Conservation (phyloP, 1,284 basidiomycete species). For the Butyriboletus appendiculatus region DNA sequence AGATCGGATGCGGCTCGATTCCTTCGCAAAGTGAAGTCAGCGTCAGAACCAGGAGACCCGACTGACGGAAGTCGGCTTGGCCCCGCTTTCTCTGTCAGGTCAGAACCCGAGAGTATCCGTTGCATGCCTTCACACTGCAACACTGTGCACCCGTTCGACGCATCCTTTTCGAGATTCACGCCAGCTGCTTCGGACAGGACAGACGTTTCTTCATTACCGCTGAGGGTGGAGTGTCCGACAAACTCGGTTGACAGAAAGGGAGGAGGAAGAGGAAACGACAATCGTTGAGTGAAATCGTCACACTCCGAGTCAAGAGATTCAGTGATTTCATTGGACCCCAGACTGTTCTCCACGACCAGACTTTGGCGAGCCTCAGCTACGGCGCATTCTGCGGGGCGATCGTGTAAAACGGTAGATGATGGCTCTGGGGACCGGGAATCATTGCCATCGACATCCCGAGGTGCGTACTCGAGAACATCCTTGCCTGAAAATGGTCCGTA, state of each 20-base stretch:
- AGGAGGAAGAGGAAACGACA: constrained; percentile 26
- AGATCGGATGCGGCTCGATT: constrained; percentile 33
- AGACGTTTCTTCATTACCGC: background rate
- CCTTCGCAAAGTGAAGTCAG: constrained; percentile 18
- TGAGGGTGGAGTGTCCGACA: constrained; percentile 3
- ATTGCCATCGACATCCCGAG: background rate
- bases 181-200: background rate
- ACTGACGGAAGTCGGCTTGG: constrained; percentile 5
- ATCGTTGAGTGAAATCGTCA: constrained; percentile 5
- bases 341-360: background rate
- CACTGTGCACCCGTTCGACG: background rate
- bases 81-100: constrained; percentile 20
- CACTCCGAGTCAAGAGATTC: background rate
- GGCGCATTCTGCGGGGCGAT: background rate
- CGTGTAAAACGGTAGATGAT: background rate
- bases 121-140: constrained; percentile 5
- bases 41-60: background rate
- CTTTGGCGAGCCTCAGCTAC: background rate
- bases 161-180: background rate
- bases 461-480: background rate
- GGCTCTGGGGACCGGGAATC: background rate
- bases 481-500: background rate
- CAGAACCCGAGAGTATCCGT: background rate
- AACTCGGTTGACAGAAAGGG: constrained; percentile 6
- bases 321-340: background rate